Evolutionary conservation across 768 basidiomycete genomes (phyloP).

Genomic region (Phaeotremella fagi): DNA sequence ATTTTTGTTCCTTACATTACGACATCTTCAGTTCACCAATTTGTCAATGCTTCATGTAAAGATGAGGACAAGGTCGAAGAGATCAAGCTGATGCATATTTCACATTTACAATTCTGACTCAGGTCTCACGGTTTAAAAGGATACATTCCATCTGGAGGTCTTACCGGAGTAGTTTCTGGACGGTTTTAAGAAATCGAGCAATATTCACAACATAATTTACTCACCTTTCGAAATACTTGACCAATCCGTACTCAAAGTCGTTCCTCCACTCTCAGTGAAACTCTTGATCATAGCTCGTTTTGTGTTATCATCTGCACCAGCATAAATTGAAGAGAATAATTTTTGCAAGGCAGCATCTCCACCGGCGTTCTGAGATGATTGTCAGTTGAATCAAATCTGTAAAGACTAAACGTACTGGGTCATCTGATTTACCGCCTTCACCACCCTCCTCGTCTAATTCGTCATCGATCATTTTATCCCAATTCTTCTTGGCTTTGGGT

Average conservation of each 20-base stretch:
- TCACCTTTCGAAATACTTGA: conserved; percentile 67
- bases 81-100: too few relatives aligned
- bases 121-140: neutral
- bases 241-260: conserved; percentile 94
- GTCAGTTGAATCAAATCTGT: neutral
- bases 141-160: conserved; percentile 69
- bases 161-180: conserved; percentile 53
- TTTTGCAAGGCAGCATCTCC: conserved; percentile 80
- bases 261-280: conserved; percentile 89
- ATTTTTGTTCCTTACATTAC: too few relatives aligned
- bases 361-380: conserved; percentile 64
- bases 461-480: conserved; percentile 69
- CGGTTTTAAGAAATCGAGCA: too few relatives aligned
- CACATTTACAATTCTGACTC: neutral
- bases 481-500: conserved; percentile 65
- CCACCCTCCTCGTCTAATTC: conserved; percentile 75
- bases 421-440: conserved; percentile 14
- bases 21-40: too few relatives aligned
- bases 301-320: conserved; percentile 86
- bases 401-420: conserved; percentile 17
- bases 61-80: too few relatives aligned
- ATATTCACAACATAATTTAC: too few relatives aligned
- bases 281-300: conserved; percentile 97
- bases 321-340: conserved; percentile 77
- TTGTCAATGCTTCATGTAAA: too few relatives aligned